A percentile compares a stretch with the other conserved stretches of the same genome.
Evolutionary conservation across 768 basidiomycete genomes (phyloP).

Genomic region (Suillus variegatus): DNA sequence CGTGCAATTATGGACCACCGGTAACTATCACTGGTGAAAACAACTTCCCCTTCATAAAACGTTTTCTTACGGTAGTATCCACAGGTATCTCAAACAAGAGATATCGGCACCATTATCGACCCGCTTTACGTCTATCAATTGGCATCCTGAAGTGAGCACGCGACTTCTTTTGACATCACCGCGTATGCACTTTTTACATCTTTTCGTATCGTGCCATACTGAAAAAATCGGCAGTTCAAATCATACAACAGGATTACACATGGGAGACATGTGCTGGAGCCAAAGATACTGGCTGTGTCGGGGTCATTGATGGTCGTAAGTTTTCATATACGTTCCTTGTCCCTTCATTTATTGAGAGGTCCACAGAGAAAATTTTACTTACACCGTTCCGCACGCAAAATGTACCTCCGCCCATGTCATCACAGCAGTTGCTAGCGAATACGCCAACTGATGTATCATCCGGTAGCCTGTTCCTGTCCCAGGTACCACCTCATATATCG

Average conservation of each 20-base stretch:
- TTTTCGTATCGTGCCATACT: not conserved
- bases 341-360: slow-evolving; percentile 3
- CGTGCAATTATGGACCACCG: slow-evolving; percentile 94
- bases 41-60: not conserved
- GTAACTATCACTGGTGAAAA: slow-evolving; percentile 90
- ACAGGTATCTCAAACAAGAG: slow-evolving; percentile 93
- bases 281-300: slow-evolving; percentile 80
- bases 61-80: slow-evolving; percentile 3
- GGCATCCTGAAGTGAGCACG: slow-evolving; percentile 85
- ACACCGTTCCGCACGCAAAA: slow-evolving; percentile 95
- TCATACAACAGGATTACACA: slow-evolving; percentile 62
- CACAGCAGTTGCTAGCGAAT: slow-evolving; percentile 45
- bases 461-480: not conserved
- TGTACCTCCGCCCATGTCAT: slow-evolving; percentile 97
- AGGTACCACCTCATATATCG: slow-evolving; percentile 60
- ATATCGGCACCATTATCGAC: slow-evolving; percentile 51
- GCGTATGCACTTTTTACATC: slow-evolving; percentile 44
- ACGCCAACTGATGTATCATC: slow-evolving; percentile 7
- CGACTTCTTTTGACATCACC: slow-evolving; percentile 65
- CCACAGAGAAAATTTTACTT: slow-evolving; percentile 68
- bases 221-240: slow-evolving; percentile 37
- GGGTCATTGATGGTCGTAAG: slow-evolving; percentile 87
- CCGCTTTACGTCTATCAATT: slow-evolving; percentile 72
- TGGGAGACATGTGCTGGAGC: slow-evolving; percentile 86
- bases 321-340: slow-evolving; percentile 10